Conservation (phyloP, 768 basidiomycete genomes). For the Pleurotus eryngii region DNA sequence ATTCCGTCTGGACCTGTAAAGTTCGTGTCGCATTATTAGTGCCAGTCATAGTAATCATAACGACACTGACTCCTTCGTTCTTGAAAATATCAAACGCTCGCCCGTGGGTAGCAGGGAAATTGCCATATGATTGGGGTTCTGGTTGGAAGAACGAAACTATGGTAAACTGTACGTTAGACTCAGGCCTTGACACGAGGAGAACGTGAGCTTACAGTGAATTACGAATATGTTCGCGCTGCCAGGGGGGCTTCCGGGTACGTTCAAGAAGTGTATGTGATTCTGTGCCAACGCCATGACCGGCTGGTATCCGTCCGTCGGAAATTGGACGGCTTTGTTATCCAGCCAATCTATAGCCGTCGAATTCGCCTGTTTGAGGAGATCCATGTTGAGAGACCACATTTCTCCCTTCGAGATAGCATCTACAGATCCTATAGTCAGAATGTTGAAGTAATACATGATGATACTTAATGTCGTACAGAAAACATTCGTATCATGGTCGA, state of each 20-base stretch:
- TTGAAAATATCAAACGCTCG: slow-evolving; percentile 65
- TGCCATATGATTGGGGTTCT: slow-evolving; percentile 38
- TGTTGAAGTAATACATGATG: background rate
- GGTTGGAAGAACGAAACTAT: slow-evolving; percentile 81
- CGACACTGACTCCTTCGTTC: slow-evolving; percentile 34
- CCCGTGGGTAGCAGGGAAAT: slow-evolving; percentile 64
- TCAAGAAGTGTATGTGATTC: slow-evolving; percentile 84
- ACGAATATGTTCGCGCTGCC: slow-evolving; percentile 80
- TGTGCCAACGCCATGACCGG: slow-evolving; percentile 81
- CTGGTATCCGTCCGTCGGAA: slow-evolving; percentile 51
- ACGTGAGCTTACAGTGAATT: slow-evolving; percentile 68
- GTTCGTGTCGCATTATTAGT: background rate
- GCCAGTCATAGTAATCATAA: background rate
- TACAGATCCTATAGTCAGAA: slow-evolving; percentile 18
- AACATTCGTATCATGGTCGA: slow-evolving; percentile 94
- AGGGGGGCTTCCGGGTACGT: slow-evolving; percentile 62
- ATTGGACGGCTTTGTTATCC: slow-evolving; percentile 54
- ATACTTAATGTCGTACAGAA: slow-evolving; percentile 53
- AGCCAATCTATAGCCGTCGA: slow-evolving; percentile 60
- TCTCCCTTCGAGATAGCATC: slow-evolving; percentile 68
- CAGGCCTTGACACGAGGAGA: background rate
- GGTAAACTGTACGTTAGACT: background rate
- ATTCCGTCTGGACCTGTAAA: slow-evolving; percentile 61
- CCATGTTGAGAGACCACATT: slow-evolving; percentile 72
- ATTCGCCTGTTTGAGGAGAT: slow-evolving; percentile 56